Conservation (phyloP, 1,139 yeast genomes). For the Scheffersomyces quercinus region DNA sequence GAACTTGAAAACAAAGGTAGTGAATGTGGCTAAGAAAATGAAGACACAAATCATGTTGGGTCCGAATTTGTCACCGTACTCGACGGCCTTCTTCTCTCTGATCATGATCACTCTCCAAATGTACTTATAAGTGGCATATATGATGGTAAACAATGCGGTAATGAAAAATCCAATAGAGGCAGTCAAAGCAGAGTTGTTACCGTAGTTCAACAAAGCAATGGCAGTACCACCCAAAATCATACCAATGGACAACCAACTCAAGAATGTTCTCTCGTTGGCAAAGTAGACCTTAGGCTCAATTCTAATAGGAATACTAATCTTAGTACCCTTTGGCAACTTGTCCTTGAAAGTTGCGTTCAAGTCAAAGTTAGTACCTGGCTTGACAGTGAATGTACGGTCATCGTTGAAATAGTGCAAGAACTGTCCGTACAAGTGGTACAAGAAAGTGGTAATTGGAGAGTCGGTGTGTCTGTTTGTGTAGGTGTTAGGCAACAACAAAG, state of each 20-base stretch:
- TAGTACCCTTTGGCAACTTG: slow-evolving; percentile 75
- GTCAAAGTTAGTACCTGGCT: slow-evolving; percentile 80
- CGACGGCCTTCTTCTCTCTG: slow-evolving; percentile 76
- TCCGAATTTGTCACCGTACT: slow-evolving; percentile 86
- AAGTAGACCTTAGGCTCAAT: slow-evolving; percentile 85
- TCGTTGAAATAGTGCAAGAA: slow-evolving; percentile 56
- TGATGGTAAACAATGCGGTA: slow-evolving; percentile 71
- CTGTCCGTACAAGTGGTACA: slow-evolving; percentile 35
- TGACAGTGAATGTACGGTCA: slow-evolving; percentile 71
- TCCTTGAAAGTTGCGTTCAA: slow-evolving; percentile 46
- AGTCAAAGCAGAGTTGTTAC: slow-evolving; percentile 65
- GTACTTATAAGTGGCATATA: slow-evolving; percentile 74
- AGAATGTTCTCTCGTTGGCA: slow-evolving; percentile 79
- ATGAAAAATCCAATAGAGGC: slow-evolving; percentile 90
- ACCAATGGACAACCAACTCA: slow-evolving; percentile 77
- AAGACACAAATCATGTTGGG: slow-evolving; percentile 81
- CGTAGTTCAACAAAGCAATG: slow-evolving; percentile 67
- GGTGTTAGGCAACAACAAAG: slow-evolving; percentile 40
- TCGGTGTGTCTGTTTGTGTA: slow-evolving; percentile 28
- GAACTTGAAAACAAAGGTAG: slow-evolving; percentile 64
- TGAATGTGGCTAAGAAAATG: slow-evolving; percentile 69
- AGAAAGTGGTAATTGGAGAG: slow-evolving; percentile 33
- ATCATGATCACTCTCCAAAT: slow-evolving; percentile 82
- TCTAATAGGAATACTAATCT: slow-evolving; percentile 74
- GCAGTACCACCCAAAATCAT: slow-evolving; percentile 75